Conservation (phyloP, 1,284 basidiomycete species). For the Boletellus deceptivus region DNA sequence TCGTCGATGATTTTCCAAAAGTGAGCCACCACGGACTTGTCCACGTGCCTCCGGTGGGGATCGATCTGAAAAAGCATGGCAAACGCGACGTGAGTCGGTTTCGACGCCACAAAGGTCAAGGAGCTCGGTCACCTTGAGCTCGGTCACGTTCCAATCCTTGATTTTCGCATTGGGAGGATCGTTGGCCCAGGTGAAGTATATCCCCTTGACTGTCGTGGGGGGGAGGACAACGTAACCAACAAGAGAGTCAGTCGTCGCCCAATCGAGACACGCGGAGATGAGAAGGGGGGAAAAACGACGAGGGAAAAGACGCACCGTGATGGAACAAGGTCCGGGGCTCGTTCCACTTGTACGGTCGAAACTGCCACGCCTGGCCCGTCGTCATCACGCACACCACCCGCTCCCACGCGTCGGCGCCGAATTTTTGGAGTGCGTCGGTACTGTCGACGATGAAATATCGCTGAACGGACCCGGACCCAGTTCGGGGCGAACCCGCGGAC, state of each 20-base stretch:
- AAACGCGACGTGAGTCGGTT: neutral
- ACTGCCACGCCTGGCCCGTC: conserved; percentile 96
- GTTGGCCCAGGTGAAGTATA: conserved; percentile 91
- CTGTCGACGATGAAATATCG: conserved; percentile 88
- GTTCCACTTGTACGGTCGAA: conserved; percentile 93
- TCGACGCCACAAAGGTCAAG: neutral
- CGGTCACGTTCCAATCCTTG: conserved; percentile 95
- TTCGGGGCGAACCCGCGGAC: conserved; percentile 10
- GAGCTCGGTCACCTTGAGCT: conserved; percentile 66
- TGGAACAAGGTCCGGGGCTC: conserved; percentile 91
- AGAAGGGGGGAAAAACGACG: neutral
- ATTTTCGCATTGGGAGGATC: conserved; percentile 87
- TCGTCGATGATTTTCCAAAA: conserved; percentile 92
- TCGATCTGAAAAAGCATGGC: conserved; percentile 67
- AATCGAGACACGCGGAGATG: neutral
- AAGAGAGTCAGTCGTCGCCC: neutral
- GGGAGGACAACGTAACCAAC: no score
- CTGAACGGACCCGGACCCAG: conserved; percentile 22
- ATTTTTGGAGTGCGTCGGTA: conserved; percentile 88
- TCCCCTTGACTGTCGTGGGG: conserved; percentile 71
- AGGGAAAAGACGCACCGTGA: conserved; percentile 57
- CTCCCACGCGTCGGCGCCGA: conserved; percentile 91
- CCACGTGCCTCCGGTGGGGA: conserved; percentile 86
- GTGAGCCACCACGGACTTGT: conserved; percentile 90
- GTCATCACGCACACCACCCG: conserved; percentile 97